Evolutionary conservation across 2,329 filamentous ascomycete species (phyloP), one percentile per base, ranked within the genome.

Genomic region (Sodiomyces alkalinus): DNA sequence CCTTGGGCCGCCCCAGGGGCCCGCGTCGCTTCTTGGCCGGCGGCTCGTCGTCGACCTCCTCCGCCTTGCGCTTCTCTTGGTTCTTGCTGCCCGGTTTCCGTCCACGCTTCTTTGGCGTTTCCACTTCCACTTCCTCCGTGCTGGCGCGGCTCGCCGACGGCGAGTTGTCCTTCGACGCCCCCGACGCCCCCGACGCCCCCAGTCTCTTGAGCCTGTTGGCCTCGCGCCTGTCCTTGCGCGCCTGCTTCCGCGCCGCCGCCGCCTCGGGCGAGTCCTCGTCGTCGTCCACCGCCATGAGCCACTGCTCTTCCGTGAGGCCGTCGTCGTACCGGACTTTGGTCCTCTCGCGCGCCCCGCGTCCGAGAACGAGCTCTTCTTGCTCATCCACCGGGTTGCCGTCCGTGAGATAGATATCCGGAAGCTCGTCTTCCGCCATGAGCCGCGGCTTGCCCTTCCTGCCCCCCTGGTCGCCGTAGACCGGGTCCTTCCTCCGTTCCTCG

Each of bases 231-330:
- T 83, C 81, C 39, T 85, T 82, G 29, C 80, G 74, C 4, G 82
- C 82, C 47, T 85, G 75, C 46, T 94, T 96, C 22, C 90, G 75
- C 19, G 81, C 80, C 20, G 92, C 86, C 3, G 90, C 90, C 30
- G 83, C 86, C 48, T 96, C 90, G 17, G 93, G 85, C 0, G 74
- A 77, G 48, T 98, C 90, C 2, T 98, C 90, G 28, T 94, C 86
- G 35, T 92, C 87, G 48, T 98, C 90, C 18, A 98, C 87, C 30
- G 90, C 90, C 62, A 93, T 87, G 28, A 96, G 69, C 90, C 90
- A 98, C 53, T 98, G 92, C 58, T 98, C 90, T 56, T 98, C 92
- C 0, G 90, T 96, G 17, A 98, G 72, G 29, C 92, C 90, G 46
- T 98, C 90, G 44, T 98, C 90, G 43, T 98, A 98, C 52, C 80